These are phyloP conservation scores for Porodaedalea pini DNA, from an alignment of 1,284 basidiomycete genomes.

Conservation along the genomic window DNA sequence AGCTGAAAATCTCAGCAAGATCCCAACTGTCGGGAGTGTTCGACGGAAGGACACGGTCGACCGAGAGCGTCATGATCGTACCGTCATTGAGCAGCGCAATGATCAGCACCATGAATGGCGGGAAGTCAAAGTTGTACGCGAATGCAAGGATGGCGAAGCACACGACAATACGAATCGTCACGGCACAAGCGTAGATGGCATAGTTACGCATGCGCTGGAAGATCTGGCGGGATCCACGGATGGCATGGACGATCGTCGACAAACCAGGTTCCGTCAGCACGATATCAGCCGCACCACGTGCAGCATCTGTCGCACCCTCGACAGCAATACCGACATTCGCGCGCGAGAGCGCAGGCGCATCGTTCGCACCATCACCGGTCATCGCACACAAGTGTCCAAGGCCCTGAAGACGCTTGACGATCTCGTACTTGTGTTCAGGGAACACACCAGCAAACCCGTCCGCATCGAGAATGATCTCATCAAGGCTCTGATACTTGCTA, in stretches of 20 bases:
- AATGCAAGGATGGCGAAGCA: conserved; percentile 96
- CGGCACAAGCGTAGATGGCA: conserved; percentile 87
- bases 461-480: conserved; percentile 92
- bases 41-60: conserved; percentile 94
- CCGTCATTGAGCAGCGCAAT: conserved; percentile 97
- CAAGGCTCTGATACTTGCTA: conserved; percentile 76
- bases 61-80: conserved; percentile 98
- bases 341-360: conserved; percentile 89
- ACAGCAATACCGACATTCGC: conserved; percentile 98
- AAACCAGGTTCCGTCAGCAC: conserved; percentile 94
- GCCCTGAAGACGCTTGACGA: conserved; percentile 91
- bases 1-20: conserved; percentile 92
- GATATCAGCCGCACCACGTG: conserved; percentile 93
- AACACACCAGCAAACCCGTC: conserved; percentile 95
- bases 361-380: conserved; percentile 98
- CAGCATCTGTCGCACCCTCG: conserved; percentile 94
- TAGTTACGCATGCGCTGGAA: conserved; percentile 99
- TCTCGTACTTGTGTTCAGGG: conserved; percentile 94
- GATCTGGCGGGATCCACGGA: conserved; percentile 91
- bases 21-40: conserved; percentile 94
- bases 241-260: conserved; percentile 95
- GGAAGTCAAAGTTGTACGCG: conserved; percentile 97
- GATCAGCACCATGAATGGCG: conserved; percentile 98
- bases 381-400: conserved; percentile 86
- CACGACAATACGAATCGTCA: conserved; percentile 97